phyloP scores from a whole-genome alignment of 495 filamentous ascomycete species.

The Cetradonia linearis region DNA sequence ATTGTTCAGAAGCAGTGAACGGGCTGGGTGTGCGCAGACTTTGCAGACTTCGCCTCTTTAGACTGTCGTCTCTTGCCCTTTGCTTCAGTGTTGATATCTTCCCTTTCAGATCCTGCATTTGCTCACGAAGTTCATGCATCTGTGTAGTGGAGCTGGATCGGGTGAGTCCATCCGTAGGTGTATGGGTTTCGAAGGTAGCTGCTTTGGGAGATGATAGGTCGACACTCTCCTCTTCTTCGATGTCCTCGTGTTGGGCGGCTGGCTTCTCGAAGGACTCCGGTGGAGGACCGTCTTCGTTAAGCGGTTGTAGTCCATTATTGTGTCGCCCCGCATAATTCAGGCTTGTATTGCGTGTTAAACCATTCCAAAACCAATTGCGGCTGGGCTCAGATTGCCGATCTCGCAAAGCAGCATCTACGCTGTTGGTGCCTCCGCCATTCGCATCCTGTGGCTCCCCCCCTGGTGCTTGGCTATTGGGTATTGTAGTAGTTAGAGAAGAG shows the following conservation, averaged over 20 bases:
- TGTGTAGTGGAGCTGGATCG: constrained; percentile 52
- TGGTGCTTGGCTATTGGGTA: constrained; percentile 24
- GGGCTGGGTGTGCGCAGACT: constrained; percentile 77
- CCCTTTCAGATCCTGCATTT: constrained; percentile 89
- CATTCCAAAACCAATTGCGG: constrained; percentile 26
- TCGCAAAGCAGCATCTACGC: constrained; percentile 6
- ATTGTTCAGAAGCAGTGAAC: constrained; percentile 67
- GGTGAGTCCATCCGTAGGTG: constrained; percentile 28
- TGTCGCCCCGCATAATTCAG: constrained; percentile 15
- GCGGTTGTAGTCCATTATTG: constrained; percentile 25
- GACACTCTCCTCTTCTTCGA: constrained; percentile 9
- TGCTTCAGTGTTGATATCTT: constrained; percentile 78
- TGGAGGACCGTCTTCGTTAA: constrained; percentile 29
- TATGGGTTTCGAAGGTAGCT: constrained; percentile 5
- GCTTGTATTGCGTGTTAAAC: constrained; percentile 23
- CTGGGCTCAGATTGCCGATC: constrained; percentile 20
- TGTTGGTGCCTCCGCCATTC: constrained; percentile 38
- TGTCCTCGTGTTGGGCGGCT: constrained; percentile 5
- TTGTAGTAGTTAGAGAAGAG: constrained; percentile 30
- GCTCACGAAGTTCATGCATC: constrained; percentile 75
- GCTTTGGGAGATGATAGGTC: constrained; percentile 8
- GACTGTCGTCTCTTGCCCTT: constrained; percentile 69
- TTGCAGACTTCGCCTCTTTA: constrained; percentile 74
- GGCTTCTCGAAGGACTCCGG: constrained; percentile 23
- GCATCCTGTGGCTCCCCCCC: constrained; percentile 13